Evolutionary conservation across 1,139 yeast genomes (phyloP), one percentile per base, ranked within the genome.

Genomic region (Scheffersomyces segobiensis): DNA sequence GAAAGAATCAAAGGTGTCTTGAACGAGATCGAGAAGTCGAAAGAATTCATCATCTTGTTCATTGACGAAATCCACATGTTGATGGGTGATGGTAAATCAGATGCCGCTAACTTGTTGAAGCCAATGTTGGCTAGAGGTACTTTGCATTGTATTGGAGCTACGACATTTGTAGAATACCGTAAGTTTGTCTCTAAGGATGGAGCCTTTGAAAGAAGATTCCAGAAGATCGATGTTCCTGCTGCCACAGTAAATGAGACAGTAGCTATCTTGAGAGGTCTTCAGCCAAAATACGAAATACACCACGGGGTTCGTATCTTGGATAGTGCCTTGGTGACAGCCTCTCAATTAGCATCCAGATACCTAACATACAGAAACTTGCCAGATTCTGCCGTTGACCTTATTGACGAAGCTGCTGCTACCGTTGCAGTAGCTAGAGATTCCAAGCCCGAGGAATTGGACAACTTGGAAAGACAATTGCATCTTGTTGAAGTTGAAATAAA

Each of bases 371-470:
- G 99, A 77, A 91, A 96, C 71, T 82, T 96, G 66, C 99, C 99
- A 6, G 99, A 95, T 74, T 91, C 97, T 19, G 99, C 99, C 0
- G 97, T 95, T 62, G 99, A 95, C 75, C 82, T 95, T 67, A 92
- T 95, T 65, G 99, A 95, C 79, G 98, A 95, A 73, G 86, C 98
- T 10, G 97, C 98, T 55, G 99, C 99, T 1, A 87, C 97, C 58
- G 99, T 95, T 54, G 98, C 98, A 1, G 99, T 95, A 56, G 97
- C 98, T 3, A 87, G 99, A 75, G 99, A 95, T 71, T 93, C 98
- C 3, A 92, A 92, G 73, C 99, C 99, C 1, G 99, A 95, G 76
- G 98, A 93, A 72, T 83, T 95, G 67, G 99, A 95, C 75, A 89
- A 87, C 55, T 84, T 93, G 66, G 99, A 95, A 77, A 90, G 99